Conservation (phyloP, 208 protist genomes). For the Entamoeba invadens region DNA sequence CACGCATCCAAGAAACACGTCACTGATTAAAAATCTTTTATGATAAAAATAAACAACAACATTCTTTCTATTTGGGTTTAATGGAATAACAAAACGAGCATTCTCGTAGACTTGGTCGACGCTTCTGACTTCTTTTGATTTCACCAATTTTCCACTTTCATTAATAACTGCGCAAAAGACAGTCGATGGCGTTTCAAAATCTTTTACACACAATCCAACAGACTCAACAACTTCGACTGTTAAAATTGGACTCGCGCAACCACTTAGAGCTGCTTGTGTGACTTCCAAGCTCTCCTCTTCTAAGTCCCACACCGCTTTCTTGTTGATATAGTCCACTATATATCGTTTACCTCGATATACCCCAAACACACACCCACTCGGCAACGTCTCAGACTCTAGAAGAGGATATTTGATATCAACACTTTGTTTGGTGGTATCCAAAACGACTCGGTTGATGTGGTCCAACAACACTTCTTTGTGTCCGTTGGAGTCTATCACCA, state of each 20-base stretch:
- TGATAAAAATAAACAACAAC: no score
- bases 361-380: not conserved
- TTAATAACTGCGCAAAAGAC: not conserved
- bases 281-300: not conserved
- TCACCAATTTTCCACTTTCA: not conserved
- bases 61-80: no score
- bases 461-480: not conserved
- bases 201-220: not conserved
- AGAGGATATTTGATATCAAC: not conserved
- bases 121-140: not conserved
- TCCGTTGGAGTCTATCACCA: not conserved
- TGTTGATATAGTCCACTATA: not conserved
- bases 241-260: not conserved
- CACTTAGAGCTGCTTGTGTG: not conserved
- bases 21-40: not conserved
- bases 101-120: not conserved
- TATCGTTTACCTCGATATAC: not conserved
- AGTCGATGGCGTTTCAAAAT: not conserved
- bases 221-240: not conserved
- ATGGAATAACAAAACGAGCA: no score
- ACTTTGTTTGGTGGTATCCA: not conserved
- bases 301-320: not conserved
- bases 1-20: not conserved
- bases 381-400: not conserved
- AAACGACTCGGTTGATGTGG: not conserved